Percentiles rank a stretch among this genome's conserved stretches.
Evolutionary conservation across 225 moss, liverwort and hornwort genomes (phyloP).

Genomic region (Rhytidiadelphus loreus): DNA sequence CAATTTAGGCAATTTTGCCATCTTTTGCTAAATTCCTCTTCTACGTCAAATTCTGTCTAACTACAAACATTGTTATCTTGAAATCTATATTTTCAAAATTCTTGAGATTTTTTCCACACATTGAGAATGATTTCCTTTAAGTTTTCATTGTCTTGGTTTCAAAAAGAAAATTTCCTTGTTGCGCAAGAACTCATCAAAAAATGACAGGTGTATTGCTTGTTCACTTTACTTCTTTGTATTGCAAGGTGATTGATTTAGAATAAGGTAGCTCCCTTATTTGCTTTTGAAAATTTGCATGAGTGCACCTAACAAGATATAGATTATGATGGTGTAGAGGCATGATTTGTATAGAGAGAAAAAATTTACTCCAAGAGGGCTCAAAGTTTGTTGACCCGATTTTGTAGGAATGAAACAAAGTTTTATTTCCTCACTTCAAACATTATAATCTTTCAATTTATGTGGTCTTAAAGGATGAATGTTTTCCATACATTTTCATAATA

Average conservation of each 20-base stretch:
- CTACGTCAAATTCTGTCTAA: too few species aligned
- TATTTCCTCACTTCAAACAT: not conserved
- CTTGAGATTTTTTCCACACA: not conserved
- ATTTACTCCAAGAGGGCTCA: fast-evolving
- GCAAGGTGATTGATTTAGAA: not conserved
- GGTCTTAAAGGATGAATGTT: fast-evolving
- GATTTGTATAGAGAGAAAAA: not conserved
- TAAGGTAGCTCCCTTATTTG: not conserved
- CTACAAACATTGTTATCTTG: not conserved
- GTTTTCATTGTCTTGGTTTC: not conserved
- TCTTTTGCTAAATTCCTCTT: not conserved
- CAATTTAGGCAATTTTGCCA: not conserved
- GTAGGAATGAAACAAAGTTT: not conserved
- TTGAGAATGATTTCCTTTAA: not conserved
- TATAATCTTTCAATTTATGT: not conserved
- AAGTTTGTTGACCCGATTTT: fast-evolving
- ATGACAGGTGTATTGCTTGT: fast-evolving
- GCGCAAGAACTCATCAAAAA: not conserved
- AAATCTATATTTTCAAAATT: not conserved
- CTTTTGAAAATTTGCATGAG: not conserved
- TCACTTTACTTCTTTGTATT: not conserved
- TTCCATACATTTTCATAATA: not conserved
- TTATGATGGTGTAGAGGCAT: not conserved
- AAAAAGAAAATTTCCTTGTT: not conserved
- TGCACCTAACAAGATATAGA: too few species aligned